Evolutionary conservation across 805 yeast species (phyloP).

Genomic region (Cyberlindnera maritima): DNA sequence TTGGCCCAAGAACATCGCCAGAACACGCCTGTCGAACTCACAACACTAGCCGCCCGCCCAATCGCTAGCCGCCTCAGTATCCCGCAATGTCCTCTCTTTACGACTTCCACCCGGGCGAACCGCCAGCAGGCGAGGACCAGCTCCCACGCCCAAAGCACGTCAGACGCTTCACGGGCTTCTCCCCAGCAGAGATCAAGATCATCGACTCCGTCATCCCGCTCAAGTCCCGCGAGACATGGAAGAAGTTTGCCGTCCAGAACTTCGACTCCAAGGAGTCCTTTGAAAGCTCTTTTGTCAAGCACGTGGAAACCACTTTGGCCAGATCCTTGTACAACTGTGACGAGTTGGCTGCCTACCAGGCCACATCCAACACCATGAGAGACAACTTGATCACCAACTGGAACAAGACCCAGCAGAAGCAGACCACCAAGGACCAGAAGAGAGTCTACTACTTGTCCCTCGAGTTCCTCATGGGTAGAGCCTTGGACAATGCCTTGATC

Average conservation of each 20-base stretch:
- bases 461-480: slow-evolving; percentile 93
- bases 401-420: slow-evolving; percentile 91
- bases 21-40: too few relatives aligned
- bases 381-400: slow-evolving; percentile 81
- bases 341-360: slow-evolving; percentile 88
- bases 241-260: slow-evolving; percentile 57
- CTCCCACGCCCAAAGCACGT: slow-evolving; percentile 45
- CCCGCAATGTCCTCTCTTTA: slow-evolving; percentile 3
- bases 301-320: slow-evolving; percentile 90
- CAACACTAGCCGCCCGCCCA: too few relatives aligned
- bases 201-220: slow-evolving; percentile 81
- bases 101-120: slow-evolving; percentile 17
- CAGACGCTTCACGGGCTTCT: slow-evolving; percentile 85
- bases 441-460: slow-evolving; percentile 83
- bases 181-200: slow-evolving; percentile 83
- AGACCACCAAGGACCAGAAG: slow-evolving; percentile 79
- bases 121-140: slow-evolving; percentile 13
- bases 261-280: slow-evolving; percentile 50
- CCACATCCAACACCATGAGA: slow-evolving; percentile 74
- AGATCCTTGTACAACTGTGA: slow-evolving; percentile 91
- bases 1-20: too few relatives aligned
- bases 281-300: slow-evolving; percentile 68
- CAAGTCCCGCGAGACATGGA: slow-evolving; percentile 76
- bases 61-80: too few relatives aligned
- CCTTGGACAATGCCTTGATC: slow-evolving; percentile 89